Percentiles rank a stretch among this genome's conserved stretches.
Evolutionary conservation across 495 filamentous ascomycete species (phyloP).

Genomic region (Daldinia grandis): DNA sequence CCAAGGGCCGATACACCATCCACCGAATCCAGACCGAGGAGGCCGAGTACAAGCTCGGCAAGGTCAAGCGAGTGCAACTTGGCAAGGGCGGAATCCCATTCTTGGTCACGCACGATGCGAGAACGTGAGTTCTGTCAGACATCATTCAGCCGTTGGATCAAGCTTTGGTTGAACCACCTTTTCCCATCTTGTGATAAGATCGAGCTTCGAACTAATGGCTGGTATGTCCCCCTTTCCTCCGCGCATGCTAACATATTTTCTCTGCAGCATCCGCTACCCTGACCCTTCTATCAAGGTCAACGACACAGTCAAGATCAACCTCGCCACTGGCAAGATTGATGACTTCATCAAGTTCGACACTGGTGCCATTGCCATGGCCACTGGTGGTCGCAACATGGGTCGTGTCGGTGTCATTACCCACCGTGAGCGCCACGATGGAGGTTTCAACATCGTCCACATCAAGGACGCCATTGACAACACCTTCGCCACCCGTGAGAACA

Average conservation of each 20-base stretch:
- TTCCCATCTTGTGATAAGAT: slow-evolving; percentile 39
- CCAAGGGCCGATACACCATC: slow-evolving; percentile 99
- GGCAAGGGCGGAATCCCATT: slow-evolving; percentile 99
- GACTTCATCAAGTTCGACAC: slow-evolving; percentile 98
- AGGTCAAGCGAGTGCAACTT: slow-evolving; percentile 99
- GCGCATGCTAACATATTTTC: slow-evolving; percentile 53
- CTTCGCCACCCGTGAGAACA: slow-evolving; percentile 97
- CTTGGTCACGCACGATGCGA: slow-evolving; percentile 99
- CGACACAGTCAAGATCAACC: slow-evolving; percentile 99
- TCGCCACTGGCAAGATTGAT: slow-evolving; percentile 93
- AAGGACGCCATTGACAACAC: slow-evolving; percentile 99
- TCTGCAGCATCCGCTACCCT: slow-evolving; percentile 92
- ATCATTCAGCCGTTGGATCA: slow-evolving; percentile 99
- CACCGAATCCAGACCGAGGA: slow-evolving; percentile 98
- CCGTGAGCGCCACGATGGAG: slow-evolving; percentile 99
- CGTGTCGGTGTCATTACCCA: slow-evolving; percentile 99
- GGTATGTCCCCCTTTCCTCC: slow-evolving; percentile 52
- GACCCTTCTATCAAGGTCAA: slow-evolving; percentile 98
- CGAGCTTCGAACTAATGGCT: slow-evolving; percentile 54
- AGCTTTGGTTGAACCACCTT: slow-evolving; percentile 80
- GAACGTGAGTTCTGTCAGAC: slow-evolving; percentile 96
- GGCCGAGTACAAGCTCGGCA: slow-evolving; percentile 98
- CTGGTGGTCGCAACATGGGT: slow-evolving; percentile 99
- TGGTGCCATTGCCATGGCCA: slow-evolving; percentile 95
- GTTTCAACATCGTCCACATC: slow-evolving; percentile 99